These are phyloP conservation scores for Trichoderma atrobrunneum DNA, from an alignment of 2,329 filamentous ascomycete genomes.

Conservation along the genomic window DNA sequence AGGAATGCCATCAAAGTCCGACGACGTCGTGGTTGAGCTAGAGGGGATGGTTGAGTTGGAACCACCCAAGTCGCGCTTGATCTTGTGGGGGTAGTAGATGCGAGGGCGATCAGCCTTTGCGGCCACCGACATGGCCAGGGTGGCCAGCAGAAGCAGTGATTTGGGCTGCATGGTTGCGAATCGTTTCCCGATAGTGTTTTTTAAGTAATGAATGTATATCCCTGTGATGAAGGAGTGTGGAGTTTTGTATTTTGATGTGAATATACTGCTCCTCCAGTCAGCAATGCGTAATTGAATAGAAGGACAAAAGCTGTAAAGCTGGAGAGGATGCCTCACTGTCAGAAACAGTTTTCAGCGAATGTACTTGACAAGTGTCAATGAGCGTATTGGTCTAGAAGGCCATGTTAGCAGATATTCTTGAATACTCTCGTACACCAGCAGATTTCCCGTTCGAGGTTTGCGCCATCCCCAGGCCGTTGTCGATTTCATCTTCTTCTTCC, in stretches of 20 bases:
- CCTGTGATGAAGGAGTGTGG: slow-evolving; percentile 16
- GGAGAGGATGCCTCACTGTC: slow-evolving; percentile 40
- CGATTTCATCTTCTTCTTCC: neutral
- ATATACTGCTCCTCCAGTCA: slow-evolving; percentile 15
- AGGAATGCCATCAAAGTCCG: neutral
- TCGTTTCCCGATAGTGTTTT: slow-evolving; percentile 9
- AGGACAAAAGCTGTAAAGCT: neutral
- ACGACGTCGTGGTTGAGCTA: neutral
- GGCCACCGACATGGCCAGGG: slow-evolving; percentile 47
- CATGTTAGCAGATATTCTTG: neutral
- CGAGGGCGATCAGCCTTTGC: slow-evolving; percentile 45
- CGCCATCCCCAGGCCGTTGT: neutral
- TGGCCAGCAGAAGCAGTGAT: slow-evolving; percentile 46
- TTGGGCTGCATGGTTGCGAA: slow-evolving; percentile 48
- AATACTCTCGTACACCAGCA: neutral
- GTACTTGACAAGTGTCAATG: slow-evolving; percentile 59
- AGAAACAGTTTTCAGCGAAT: slow-evolving; percentile 52
- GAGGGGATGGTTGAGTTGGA: slow-evolving; percentile 39
- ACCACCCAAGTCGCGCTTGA: slow-evolving; percentile 48
- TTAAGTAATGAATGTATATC: slow-evolving; percentile 24
- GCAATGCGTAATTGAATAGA: neutral
- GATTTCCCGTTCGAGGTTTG: neutral
- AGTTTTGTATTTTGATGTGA: slow-evolving; percentile 11
- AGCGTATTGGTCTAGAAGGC: slow-evolving; percentile 38
- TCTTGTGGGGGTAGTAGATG: slow-evolving; percentile 57